A percentile compares a stretch with the other conserved stretches of the same genome.
These are phyloP conservation scores for Iberis pinnata DNA, from an alignment of 345 rosid genomes.

Conservation along the genomic window DNA sequence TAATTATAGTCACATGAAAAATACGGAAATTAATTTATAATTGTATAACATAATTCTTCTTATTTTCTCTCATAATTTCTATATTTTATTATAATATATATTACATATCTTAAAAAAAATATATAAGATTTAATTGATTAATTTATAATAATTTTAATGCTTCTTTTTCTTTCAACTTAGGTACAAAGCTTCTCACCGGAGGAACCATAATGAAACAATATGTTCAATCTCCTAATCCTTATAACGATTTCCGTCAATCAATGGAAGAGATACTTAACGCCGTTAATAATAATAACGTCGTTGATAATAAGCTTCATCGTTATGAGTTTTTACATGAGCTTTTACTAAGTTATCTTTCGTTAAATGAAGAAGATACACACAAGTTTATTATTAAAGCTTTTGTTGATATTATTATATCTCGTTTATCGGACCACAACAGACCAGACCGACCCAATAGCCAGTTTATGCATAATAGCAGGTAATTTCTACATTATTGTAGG, in stretches of 20 bases:
- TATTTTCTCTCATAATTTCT: too few species aligned
- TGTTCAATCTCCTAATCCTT: constrained; percentile 66
- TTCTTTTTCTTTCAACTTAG: too few species aligned
- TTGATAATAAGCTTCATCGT: constrained; percentile 31
- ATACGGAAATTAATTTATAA: too few species aligned
- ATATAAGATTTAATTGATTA: too few species aligned
- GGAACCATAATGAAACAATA: constrained; percentile 58
- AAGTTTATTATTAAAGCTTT: constrained; percentile 69
- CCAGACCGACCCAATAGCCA: too few species aligned
- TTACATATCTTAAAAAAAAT: too few species aligned
- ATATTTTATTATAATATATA: too few species aligned
- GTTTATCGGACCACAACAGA: constrained; percentile 31
- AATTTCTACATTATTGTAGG: too few species aligned
- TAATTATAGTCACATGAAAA: too few species aligned
- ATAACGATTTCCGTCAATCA: constrained; percentile 60
- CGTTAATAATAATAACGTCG: constrained; percentile 38
- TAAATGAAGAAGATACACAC: constrained; percentile 63
- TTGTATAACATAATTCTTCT: too few species aligned
- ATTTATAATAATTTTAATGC: too few species aligned
- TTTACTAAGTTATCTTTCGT: constrained; percentile 59
- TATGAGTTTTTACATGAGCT: constrained; percentile 76
- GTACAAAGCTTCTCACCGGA: constrained; percentile 37
- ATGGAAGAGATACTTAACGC: constrained; percentile 95
- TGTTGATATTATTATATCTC: constrained; percentile 47
- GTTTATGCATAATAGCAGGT: too few species aligned